These are phyloP conservation scores for Helianthus tuberosus DNA, from an alignment of 129 eudicot genomes.

Conservation along the genomic window DNA sequence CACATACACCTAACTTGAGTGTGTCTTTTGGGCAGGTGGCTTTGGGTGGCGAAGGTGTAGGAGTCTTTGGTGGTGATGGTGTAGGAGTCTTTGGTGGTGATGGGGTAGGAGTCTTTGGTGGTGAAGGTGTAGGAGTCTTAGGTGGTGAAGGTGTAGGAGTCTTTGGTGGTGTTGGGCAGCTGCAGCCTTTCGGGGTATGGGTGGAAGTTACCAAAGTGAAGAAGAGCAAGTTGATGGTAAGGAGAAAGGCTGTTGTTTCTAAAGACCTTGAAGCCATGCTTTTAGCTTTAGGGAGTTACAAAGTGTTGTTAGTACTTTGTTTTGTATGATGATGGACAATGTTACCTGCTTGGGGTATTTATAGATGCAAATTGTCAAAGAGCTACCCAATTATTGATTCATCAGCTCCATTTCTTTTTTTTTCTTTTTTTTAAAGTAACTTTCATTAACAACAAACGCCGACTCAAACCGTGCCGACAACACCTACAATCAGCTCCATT, in stretches of 20 bases:
- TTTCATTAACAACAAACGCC: too few species aligned
- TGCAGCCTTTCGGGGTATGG: conserved; percentile 35
- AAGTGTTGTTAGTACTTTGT: neutral
- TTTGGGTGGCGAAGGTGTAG: conserved; percentile 7
- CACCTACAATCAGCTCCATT: too few species aligned
- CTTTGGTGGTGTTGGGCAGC: conserved; percentile 49
- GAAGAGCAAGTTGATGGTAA: conserved; percentile 52
- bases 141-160: too few species aligned
- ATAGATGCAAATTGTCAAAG: conserved; percentile 25
- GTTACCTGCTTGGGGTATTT: conserved; percentile 28
- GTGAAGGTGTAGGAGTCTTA: too few species aligned
- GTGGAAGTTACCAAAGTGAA: conserved; percentile 53
- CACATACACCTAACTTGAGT: conserved; percentile 58
- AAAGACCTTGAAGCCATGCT: conserved; percentile 42
- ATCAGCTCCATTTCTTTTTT: too few species aligned
- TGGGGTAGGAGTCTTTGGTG: conserved; percentile 7
- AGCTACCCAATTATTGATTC: too few species aligned
- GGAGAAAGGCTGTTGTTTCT: conserved; percentile 46
- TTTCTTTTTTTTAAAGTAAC: too few species aligned
- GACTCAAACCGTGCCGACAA: too few species aligned
- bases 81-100: conserved; percentile 29
- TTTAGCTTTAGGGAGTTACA: neutral
- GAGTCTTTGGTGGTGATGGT: neutral
- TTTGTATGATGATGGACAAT: conserved; percentile 24
- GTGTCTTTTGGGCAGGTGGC: conserved; percentile 53